A percentile compares a stretch with the other conserved stretches of the same genome.
These are phyloP conservation scores for Marasmius fiardii DNA, from an alignment of 1,284 basidiomycete species.

Conservation along the genomic window DNA sequence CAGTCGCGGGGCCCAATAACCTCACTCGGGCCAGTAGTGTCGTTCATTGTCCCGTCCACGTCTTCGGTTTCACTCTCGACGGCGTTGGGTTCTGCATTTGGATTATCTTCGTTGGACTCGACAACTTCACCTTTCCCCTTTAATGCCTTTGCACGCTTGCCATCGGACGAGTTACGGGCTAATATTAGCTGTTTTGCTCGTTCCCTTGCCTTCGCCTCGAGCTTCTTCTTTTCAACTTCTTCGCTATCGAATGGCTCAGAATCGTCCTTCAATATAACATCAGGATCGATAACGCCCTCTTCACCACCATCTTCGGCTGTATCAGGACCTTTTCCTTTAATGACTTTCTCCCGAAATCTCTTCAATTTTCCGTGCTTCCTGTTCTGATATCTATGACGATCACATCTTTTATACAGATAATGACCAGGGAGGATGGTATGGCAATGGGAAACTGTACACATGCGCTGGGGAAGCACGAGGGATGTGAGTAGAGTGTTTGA, in stretches of 20 bases:
- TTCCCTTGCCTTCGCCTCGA: conserved; percentile 9
- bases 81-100: too few relatives aligned
- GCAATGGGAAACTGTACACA: conserved; percentile 59
- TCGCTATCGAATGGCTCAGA: conserved; percentile 1
- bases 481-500: background rate
- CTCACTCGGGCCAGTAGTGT: conserved; percentile 3
- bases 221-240: conserved; percentile 5
- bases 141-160: background rate
- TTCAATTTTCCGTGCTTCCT: conserved; percentile 51
- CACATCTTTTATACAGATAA: conserved; percentile 51
- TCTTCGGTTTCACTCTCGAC: conserved; percentile 3
- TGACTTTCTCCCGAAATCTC: conserved; percentile 42
- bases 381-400: conserved; percentile 52
- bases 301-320: background rate
- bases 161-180: background rate
- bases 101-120: background rate
- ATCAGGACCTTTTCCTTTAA: conserved; percentile 24
- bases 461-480: conserved; percentile 32
- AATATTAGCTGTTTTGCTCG: background rate
- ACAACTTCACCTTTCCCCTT: background rate
- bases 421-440: conserved; percentile 44
- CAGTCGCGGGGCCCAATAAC: conserved; percentile 26
- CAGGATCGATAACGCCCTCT: background rate
- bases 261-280: background rate
- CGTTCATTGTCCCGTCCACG: conserved; percentile 13